Evolutionary conservation across 345 rosid genomes (phyloP).

Genomic region (Boechera divaricarpa): DNA sequence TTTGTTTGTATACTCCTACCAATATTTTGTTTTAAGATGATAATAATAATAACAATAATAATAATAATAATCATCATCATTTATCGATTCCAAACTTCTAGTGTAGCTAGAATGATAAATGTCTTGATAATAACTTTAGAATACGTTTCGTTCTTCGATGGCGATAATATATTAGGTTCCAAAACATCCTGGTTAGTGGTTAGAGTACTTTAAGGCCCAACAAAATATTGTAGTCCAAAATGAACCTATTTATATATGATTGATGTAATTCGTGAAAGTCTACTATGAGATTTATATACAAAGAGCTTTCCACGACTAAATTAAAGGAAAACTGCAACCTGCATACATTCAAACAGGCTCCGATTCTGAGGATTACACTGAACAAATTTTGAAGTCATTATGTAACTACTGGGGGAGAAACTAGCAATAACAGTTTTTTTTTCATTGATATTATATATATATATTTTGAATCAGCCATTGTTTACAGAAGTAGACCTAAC

Average conservation of each 20-base stretch:
- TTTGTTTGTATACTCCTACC: background rate
- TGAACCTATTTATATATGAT: background rate
- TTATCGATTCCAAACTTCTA: background rate
- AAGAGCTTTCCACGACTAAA: too few relatives aligned
- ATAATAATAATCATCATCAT: background rate
- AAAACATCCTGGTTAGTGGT: background rate
- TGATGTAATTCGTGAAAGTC: background rate
- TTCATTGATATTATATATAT: too few relatives aligned
- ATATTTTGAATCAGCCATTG: too few relatives aligned
- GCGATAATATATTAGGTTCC: background rate
- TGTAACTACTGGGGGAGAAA: too few relatives aligned
- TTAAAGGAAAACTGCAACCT: too few relatives aligned
- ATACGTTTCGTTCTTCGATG: background rate
- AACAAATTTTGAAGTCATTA: too few relatives aligned
- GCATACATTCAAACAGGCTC: too few relatives aligned
- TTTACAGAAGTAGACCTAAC: too few relatives aligned
- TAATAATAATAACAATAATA: too few relatives aligned
- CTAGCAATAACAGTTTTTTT: too few relatives aligned
- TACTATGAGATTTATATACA: background rate
- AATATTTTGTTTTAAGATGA: background rate
- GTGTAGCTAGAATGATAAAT: background rate
- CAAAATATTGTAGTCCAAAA: background rate
- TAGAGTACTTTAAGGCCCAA: background rate
- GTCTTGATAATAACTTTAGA: background rate
- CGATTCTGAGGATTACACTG: too few relatives aligned